These are phyloP conservation scores for Lathyrus aphaca DNA, from an alignment of 306 rosid genomes.

Conservation along the genomic window DNA sequence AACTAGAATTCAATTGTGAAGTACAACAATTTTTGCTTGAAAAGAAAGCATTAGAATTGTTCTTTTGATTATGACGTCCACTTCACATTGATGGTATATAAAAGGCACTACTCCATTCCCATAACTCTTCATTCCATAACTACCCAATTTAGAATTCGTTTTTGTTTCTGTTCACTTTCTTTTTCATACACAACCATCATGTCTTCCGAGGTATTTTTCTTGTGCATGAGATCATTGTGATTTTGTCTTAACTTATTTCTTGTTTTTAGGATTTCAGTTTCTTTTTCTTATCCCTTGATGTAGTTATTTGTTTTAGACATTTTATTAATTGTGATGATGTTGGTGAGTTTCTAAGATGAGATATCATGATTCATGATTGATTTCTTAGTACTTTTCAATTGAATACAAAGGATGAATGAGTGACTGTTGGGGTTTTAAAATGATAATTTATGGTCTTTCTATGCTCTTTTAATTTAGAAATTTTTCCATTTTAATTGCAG, in stretches of 20 bases:
- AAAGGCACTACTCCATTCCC: background rate
- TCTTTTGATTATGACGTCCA: background rate
- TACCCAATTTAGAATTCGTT: background rate
- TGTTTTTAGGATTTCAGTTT: no score
- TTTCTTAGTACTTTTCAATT: background rate
- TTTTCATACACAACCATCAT: background rate
- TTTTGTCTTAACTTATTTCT: no score
- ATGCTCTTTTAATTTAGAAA: no score
- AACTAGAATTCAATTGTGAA: background rate
- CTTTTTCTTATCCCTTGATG: no score
- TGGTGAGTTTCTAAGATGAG: background rate
- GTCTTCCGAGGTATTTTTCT: conserved; percentile 19
- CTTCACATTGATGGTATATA: background rate
- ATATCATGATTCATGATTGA: background rate
- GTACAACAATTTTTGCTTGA: conserved; percentile 5
- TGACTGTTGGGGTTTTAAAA: background rate
- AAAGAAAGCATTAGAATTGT: background rate
- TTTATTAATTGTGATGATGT: background rate
- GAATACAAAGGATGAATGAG: background rate
- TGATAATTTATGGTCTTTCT: no score
- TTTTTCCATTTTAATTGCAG: conserved; percentile 49
- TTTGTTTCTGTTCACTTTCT: background rate
- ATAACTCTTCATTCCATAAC: background rate
- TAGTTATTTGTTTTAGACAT: no score
- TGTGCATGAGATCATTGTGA: background rate